A percentile compares a stretch with the other conserved stretches of the same genome.
Evolutionary conservation across 495 filamentous ascomycete genomes (phyloP).

Genomic region (Hypomontagnella monticulosa): DNA sequence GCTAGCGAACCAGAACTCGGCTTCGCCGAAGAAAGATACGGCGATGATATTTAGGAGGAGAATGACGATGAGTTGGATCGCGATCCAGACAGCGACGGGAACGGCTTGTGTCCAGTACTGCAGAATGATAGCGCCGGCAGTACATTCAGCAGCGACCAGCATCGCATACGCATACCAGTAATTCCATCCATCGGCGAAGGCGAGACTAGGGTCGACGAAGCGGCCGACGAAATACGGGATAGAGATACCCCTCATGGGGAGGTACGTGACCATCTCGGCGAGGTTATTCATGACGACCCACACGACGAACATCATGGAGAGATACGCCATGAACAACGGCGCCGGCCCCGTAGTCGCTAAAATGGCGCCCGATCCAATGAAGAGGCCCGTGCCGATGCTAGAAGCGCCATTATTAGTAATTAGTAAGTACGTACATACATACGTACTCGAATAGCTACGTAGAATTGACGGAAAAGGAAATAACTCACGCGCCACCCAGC

Average conservation of each 20-base stretch:
- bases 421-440: background rate
- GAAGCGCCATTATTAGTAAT: background rate
- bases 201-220: constrained; percentile 77
- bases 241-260: constrained; percentile 66
- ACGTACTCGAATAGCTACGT: no score
- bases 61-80: constrained; percentile 58
- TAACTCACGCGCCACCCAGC: constrained; percentile 66
- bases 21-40: constrained; percentile 67
- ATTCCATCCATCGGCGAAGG: constrained; percentile 86
- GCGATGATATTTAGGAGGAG: constrained; percentile 58
- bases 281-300: constrained; percentile 59
- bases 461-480: background rate
- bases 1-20: constrained; percentile 71
- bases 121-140: constrained; percentile 62
- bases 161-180: constrained; percentile 65
- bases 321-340: constrained; percentile 64
- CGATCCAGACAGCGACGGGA: constrained; percentile 68
- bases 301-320: constrained; percentile 48
- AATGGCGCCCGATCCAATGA: constrained; percentile 61
- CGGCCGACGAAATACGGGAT: constrained; percentile 74
- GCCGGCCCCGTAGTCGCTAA: constrained; percentile 58
- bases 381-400: constrained; percentile 72
- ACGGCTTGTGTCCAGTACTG: constrained; percentile 64
- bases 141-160: constrained; percentile 59
- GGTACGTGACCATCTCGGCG: constrained; percentile 67